These are phyloP conservation scores for Aspergillus spinulosporus DNA, from an alignment of 2,329 filamentous ascomycete genomes.

Conservation along the genomic window DNA sequence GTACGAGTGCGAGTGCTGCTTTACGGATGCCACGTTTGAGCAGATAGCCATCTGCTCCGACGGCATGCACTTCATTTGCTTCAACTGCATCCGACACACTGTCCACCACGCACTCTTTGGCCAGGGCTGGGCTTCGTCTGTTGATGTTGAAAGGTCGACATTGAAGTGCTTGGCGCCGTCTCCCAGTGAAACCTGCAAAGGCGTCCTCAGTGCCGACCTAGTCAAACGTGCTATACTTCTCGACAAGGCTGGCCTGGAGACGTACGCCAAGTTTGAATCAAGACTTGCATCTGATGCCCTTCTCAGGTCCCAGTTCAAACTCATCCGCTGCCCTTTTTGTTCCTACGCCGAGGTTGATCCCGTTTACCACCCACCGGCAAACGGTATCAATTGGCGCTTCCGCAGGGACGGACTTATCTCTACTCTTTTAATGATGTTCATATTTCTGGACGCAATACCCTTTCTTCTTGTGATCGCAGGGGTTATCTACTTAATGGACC, in stretches of 20 bases:
- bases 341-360: constrained; percentile 86
- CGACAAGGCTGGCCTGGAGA: constrained; percentile 68
- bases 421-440: constrained; percentile 50
- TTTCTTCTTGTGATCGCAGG: constrained; percentile 54
- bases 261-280: constrained; percentile 73
- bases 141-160: constrained; percentile 70
- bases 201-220: constrained; percentile 68
- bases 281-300: constrained; percentile 76
- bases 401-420: constrained; percentile 57
- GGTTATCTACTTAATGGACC: constrained; percentile 58
- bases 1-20: constrained; percentile 53
- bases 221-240: constrained; percentile 71
- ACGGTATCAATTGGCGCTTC: constrained; percentile 58
- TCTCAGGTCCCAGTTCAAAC: constrained; percentile 68
- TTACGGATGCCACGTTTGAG: constrained; percentile 50
- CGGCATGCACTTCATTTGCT: constrained; percentile 48
- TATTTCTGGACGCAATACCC: constrained; percentile 47
- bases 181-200: constrained; percentile 65
- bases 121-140: constrained; percentile 82
- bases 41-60: constrained; percentile 49
- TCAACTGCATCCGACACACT: constrained; percentile 77
- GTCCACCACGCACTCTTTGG: constrained; percentile 88
- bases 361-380: constrained; percentile 60
- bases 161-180: constrained; percentile 80
- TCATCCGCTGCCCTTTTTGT: constrained; percentile 88